Percentiles rank a stretch among this genome's conserved stretches.
phyloP scores from a whole-genome alignment of 192 early-diverging fungal species.

The Coemansia sp. region DNA sequence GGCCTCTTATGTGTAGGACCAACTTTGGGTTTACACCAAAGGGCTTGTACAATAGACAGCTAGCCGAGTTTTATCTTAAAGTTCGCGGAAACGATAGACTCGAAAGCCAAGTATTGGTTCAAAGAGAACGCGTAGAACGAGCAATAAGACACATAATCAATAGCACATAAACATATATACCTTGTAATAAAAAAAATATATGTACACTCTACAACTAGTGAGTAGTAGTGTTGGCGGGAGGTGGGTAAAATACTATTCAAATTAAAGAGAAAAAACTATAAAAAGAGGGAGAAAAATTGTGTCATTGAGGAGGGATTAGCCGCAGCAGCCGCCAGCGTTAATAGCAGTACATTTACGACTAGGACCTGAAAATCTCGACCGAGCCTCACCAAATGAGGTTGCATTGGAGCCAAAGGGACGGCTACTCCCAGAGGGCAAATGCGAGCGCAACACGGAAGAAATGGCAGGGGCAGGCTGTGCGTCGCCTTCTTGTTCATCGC shows the following conservation, averaged over 20 bases:
- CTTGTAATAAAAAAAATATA: background rate
- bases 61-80: slow-evolving; percentile 39
- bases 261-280: no score
- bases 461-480: no score
- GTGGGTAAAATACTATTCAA: no score
- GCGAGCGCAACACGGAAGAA: slow-evolving; percentile 15
- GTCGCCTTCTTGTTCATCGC: background rate
- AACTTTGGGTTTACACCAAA: slow-evolving; percentile 25
- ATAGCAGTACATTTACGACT: slow-evolving; percentile 6
- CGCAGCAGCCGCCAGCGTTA: slow-evolving; percentile 21
- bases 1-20: slow-evolving; percentile 29
- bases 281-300: no score
- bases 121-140: slow-evolving; percentile 32
- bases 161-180: background rate
- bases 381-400: slow-evolving; percentile 13
- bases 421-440: slow-evolving; percentile 10
- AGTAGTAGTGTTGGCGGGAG: no score
- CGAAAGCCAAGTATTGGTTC: slow-evolving; percentile 29
- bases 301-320: no score
- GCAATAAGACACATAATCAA: slow-evolving; percentile 9
- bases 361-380: slow-evolving; percentile 17
- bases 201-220: no score
- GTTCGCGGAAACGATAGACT: slow-evolving; percentile 38
- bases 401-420: slow-evolving; percentile 22
- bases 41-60: slow-evolving; percentile 21